These are phyloP conservation scores for Pneumocystis carinii DNA, from an alignment of 1,139 yeast species.

Conservation along the genomic window DNA sequence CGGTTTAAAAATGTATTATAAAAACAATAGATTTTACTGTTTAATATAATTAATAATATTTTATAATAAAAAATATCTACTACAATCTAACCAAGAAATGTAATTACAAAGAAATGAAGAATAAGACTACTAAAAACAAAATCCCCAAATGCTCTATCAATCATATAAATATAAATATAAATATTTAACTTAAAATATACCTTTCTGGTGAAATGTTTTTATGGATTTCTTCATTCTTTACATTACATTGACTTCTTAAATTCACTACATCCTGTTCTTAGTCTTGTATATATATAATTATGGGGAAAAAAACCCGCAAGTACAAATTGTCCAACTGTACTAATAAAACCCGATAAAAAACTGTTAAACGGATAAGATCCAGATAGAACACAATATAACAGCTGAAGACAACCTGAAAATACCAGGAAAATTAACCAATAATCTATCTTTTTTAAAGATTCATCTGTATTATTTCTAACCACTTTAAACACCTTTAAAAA, in stretches of 20 bases:
- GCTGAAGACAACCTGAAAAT: constrained; percentile 60
- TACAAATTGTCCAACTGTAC: constrained; percentile 93
- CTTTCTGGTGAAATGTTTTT: constrained; percentile 47
- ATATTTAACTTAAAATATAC: constrained; percentile 2
- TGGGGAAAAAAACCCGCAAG: constrained; percentile 33
- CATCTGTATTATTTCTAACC: constrained; percentile 11
- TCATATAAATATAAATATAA: constrained; percentile 3
- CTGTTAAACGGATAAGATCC: constrained; percentile 95
- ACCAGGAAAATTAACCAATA: constrained; percentile 62
- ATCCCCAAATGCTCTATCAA: constrained; percentile 66
- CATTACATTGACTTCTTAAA: constrained; percentile 55
- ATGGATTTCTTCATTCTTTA: constrained; percentile 32
- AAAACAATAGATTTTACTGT: not conserved
- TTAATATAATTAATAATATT: not conserved
- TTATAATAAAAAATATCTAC: not conserved
- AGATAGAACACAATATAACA: constrained; percentile 54
- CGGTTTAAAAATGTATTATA: not conserved
- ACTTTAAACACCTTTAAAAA: not conserved
- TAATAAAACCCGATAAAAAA: constrained; percentile 78
- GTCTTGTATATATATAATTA: not conserved
- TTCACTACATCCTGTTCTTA: constrained; percentile 19
- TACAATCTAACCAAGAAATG: constrained; percentile 41
- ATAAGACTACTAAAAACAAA: constrained; percentile 74
- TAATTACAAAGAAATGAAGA: constrained; percentile 76
- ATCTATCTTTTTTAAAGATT: constrained; percentile 45